Conservation (phyloP, 2,329 filamentous ascomycete species). For the Macrophomina tecta region DNA sequence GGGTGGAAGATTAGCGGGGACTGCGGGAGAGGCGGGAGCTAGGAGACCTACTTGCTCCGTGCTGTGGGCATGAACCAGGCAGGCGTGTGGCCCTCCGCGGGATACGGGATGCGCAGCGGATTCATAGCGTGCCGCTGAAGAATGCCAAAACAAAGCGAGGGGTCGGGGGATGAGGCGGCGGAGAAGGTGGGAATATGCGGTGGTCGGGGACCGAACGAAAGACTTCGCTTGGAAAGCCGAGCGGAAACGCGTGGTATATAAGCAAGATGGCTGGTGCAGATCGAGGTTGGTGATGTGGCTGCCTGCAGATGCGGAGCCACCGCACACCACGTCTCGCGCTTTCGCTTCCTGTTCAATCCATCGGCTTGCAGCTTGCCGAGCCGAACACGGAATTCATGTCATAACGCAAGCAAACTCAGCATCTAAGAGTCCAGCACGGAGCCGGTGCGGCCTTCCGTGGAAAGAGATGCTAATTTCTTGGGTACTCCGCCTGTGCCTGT, state of each 20-base stretch:
- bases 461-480: too few relatives aligned
- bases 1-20: too few relatives aligned
- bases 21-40: not conserved
- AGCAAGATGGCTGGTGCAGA: not conserved
- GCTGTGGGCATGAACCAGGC: constrained; percentile 6
- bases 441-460: too few relatives aligned
- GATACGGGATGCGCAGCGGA: not conserved
- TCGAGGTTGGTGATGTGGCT: not conserved
- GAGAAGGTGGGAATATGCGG: not conserved
- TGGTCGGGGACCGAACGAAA: not conserved
- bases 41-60: not conserved
- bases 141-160: not conserved
- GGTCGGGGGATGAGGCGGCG: not conserved
- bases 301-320: not conserved
- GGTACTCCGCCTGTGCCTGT: too few relatives aligned
- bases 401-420: too few relatives aligned
- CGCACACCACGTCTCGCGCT: not conserved
- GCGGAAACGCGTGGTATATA: not conserved
- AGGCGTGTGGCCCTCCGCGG: not conserved
- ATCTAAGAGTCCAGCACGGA: too few relatives aligned
- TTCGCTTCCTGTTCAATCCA: not conserved
- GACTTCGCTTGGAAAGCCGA: not conserved
- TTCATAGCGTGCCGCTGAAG: not conserved
- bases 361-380: not conserved
- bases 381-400: too few relatives aligned